Evolutionary conservation across 805 yeast genomes (phyloP).

Genomic region (Starmerella bombi): DNA sequence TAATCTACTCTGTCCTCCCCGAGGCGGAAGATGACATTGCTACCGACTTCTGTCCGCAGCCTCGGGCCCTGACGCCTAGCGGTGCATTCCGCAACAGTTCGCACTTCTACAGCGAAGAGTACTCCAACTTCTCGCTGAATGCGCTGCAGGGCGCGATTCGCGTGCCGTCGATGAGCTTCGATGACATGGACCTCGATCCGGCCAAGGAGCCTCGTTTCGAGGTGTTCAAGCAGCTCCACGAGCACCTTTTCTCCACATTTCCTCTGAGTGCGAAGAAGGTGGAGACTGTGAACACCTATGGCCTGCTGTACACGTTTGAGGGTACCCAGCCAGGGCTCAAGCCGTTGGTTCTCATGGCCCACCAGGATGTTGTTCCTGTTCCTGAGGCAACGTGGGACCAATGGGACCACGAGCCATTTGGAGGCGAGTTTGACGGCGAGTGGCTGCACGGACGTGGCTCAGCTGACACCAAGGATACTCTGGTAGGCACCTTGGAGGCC

Average conservation of each 20-base stretch:
- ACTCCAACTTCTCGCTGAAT: conserved; percentile 12
- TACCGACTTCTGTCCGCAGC: conserved; percentile 22
- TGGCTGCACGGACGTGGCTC: conserved; percentile 67
- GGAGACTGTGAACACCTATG: conserved; percentile 46
- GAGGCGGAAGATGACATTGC: conserved; percentile 12
- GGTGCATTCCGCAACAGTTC: conserved; percentile 3
- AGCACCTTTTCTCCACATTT: conserved; percentile 37
- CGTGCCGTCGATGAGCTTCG: conserved; percentile 53
- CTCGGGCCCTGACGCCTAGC: conserved; percentile 1
- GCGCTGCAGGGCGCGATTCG: conserved; percentile 41
- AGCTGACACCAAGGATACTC: conserved; percentile 58
- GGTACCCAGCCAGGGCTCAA: conserved; percentile 42
- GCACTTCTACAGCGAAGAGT: conserved; percentile 13
- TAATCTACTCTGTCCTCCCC: conserved; percentile 18
- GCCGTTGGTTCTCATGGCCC: conserved; percentile 64
- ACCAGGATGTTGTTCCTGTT: conserved; percentile 74
- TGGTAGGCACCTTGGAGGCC: conserved; percentile 56
- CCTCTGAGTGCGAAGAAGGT: conserved; percentile 39
- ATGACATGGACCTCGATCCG: conserved; percentile 35
- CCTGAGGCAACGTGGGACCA: conserved; percentile 38
- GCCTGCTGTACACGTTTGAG: conserved; percentile 51
- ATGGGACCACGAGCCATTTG: conserved; percentile 61
- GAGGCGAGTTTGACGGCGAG: conserved; percentile 54
- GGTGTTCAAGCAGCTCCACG: conserved; percentile 35
- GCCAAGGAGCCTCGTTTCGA: conserved; percentile 40